Conservation (phyloP, 108 stramenopile genomes). For the Cyclotella sp. region DNA sequence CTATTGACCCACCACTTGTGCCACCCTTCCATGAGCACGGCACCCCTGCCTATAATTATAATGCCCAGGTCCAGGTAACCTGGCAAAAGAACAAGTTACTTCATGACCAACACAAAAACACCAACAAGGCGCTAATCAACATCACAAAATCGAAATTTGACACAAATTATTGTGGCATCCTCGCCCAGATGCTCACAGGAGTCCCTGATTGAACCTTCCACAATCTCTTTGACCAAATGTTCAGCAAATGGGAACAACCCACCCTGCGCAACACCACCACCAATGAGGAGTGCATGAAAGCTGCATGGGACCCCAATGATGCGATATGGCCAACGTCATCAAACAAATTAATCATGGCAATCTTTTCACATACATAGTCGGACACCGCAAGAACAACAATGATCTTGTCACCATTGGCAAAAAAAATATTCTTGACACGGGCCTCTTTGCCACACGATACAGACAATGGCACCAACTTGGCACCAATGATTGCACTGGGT, state of each 20-base stretch:
- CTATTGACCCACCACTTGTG: too few species aligned
- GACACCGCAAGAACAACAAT: neutral
- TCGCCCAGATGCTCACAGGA: neutral
- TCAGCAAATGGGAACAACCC: neutral
- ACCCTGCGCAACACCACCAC: neutral
- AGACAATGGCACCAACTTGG: neutral
- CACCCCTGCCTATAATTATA: too few species aligned
- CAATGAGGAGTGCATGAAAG: conserved; percentile 2
- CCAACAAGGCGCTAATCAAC: too few species aligned
- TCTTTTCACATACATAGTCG: neutral
- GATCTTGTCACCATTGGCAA: neutral
- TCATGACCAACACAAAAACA: too few species aligned
- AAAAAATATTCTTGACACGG: neutral
- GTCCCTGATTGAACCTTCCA: neutral
- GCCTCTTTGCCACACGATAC: neutral
- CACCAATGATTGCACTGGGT: neutral
- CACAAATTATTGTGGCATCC: too few species aligned
- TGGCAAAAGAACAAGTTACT: too few species aligned
- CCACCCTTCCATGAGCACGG: too few species aligned
- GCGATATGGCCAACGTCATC: neutral
- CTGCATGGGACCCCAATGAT: neutral
- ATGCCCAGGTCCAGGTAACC: too few species aligned
- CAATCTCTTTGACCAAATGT: neutral
- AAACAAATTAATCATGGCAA: neutral
- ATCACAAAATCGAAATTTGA: too few species aligned